phyloP scores from a whole-genome alignment of 352 stramenopile genomes.

The Pythium myriotylum region DNA sequence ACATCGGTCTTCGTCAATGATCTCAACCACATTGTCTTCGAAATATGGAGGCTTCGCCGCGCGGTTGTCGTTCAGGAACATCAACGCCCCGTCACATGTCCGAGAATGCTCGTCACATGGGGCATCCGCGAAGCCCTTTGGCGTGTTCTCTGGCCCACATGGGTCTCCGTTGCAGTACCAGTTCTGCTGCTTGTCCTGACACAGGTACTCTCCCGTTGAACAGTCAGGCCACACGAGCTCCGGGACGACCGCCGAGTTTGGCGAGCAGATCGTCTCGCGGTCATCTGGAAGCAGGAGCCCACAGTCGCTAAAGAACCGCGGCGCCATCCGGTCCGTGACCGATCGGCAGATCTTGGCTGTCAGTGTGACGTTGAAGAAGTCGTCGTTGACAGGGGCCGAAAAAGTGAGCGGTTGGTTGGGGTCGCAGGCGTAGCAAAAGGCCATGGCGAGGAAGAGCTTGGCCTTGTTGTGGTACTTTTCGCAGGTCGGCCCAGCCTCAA shows the following conservation, averaged over 20 bases:
- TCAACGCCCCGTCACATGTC: constrained; percentile 62
- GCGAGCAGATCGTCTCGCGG: constrained; percentile 57
- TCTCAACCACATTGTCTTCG: constrained; percentile 69
- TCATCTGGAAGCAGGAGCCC: constrained; percentile 60
- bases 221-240: constrained; percentile 63
- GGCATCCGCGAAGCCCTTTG: constrained; percentile 55
- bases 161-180: constrained; percentile 62
- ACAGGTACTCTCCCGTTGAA: constrained; percentile 57
- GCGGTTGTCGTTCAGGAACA: constrained; percentile 81
- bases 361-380: constrained; percentile 57
- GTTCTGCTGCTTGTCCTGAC: constrained; percentile 36
- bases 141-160: constrained; percentile 46
- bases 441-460: constrained; percentile 50
- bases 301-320: constrained; percentile 60
- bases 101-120: constrained; percentile 54
- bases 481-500: constrained; percentile 63
- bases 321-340: constrained; percentile 50
- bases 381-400: constrained; percentile 43
- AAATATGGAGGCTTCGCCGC: constrained; percentile 76
- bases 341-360: constrained; percentile 71
- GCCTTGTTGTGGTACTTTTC: constrained; percentile 72
- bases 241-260: constrained; percentile 63
- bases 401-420: constrained; percentile 31
- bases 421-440: constrained; percentile 35
- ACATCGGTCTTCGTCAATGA: constrained; percentile 60